Conservation (phyloP, 176 grass and related monocot species). For the Oryza australiensis region DNA sequence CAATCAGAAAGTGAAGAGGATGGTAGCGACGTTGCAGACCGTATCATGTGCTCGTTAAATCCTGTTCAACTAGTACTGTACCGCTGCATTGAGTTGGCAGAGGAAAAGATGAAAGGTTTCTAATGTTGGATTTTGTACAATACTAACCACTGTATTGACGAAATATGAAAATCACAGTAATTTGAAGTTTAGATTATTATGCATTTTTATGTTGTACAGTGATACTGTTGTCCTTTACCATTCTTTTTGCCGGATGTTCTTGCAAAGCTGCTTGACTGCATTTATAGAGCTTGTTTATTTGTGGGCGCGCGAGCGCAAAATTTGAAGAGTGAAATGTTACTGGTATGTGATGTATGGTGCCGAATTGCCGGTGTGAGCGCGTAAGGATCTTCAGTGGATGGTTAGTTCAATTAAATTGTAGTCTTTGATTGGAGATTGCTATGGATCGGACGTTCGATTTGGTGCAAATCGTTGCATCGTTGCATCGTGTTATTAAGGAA, state of each 20-base stretch:
- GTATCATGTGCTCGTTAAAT: conserved; percentile 63
- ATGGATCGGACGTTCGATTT: no score
- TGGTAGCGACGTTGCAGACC: conserved; percentile 31
- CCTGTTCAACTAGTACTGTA: conserved; percentile 71
- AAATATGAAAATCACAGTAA: not conserved
- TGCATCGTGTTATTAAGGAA: no score
- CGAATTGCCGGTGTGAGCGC: no score
- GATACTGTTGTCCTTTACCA: not conserved
- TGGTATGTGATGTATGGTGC: no score
- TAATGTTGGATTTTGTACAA: not conserved
- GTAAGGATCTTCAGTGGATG: no score
- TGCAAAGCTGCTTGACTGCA: not conserved
- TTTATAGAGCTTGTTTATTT: no score
- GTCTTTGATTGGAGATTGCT: no score
- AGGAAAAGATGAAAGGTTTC: conserved; percentile 52
- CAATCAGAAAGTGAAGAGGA: conserved; percentile 49
- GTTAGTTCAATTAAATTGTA: no score
- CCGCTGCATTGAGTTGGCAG: conserved; percentile 84
- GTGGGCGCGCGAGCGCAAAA: no score
- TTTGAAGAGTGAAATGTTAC: no score
- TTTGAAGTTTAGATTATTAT: not conserved
- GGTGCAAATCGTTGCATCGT: no score
- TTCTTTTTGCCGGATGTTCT: not conserved
- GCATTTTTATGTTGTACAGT: no score
- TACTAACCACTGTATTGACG: not conserved